Percentiles rank a stretch among this genome's conserved stretches.
Conservation (phyloP, 768 basidiomycete genomes). For the Tricholoma saponaceum region DNA sequence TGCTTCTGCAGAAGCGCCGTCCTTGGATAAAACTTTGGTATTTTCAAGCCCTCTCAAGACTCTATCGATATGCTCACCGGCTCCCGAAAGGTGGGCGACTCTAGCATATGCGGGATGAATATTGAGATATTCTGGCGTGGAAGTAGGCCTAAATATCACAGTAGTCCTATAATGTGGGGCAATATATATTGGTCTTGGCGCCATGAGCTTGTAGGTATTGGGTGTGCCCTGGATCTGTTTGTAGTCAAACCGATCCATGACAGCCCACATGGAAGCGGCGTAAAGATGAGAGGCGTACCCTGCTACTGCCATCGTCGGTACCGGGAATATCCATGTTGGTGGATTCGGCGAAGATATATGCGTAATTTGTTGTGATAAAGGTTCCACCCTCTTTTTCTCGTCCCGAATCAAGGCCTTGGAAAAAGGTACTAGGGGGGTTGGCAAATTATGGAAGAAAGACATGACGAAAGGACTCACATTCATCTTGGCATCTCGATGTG, state of each 20-base stretch:
- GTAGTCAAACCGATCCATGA: constrained; percentile 24
- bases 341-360: constrained; percentile 27
- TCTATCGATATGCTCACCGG: constrained; percentile 27
- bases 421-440: not conserved
- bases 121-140: constrained; percentile 27
- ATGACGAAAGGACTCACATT: constrained; percentile 6
- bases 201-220: constrained; percentile 19
- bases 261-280: constrained; percentile 20
- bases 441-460: not conserved
- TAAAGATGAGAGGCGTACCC: constrained; percentile 18
- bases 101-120: constrained; percentile 39
- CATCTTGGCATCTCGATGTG: constrained; percentile 1
- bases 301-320: constrained; percentile 8
- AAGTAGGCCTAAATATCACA: constrained; percentile 28
- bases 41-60: constrained; percentile 19
- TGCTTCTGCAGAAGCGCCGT: not conserved
- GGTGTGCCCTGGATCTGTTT: constrained; percentile 13
- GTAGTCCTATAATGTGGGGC: constrained; percentile 9
- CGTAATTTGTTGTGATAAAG: constrained; percentile 12
- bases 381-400: constrained; percentile 4
- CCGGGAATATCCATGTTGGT: constrained; percentile 12
- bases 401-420: constrained; percentile 32
- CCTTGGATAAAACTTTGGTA: constrained; percentile 1
- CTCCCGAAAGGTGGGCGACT: constrained; percentile 36
- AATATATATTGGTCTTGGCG: constrained; percentile 1